Percentiles rank a stretch among this genome's conserved stretches.
Evolutionary conservation across 768 basidiomycete genomes (phyloP).

Genomic region (Pholiota microspora): DNA sequence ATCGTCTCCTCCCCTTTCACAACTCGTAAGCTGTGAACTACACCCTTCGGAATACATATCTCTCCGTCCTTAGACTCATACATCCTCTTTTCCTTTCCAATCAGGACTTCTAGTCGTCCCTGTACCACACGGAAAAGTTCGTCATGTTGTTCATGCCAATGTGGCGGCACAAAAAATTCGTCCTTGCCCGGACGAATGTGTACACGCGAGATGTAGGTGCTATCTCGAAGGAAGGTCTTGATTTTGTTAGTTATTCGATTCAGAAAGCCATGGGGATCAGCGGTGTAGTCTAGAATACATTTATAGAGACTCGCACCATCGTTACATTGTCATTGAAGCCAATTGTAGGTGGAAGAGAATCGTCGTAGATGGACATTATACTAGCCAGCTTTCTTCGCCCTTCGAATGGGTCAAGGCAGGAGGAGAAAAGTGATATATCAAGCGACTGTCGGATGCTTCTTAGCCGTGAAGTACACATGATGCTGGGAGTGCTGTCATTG

Average conservation of each 20-base stretch:
- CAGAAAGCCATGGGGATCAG: too few species aligned
- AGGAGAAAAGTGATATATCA: too few species aligned
- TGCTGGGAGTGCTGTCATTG: too few species aligned
- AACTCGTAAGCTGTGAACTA: conserved; percentile 24
- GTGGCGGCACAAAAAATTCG: conserved; percentile 26
- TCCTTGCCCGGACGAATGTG: conserved; percentile 24
- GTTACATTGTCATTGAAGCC: background rate
- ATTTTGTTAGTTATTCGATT: too few species aligned
- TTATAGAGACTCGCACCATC: background rate
- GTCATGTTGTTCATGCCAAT: conserved; percentile 35
- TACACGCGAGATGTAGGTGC: conserved; percentile 24
- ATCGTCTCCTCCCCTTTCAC: conserved; percentile 26
- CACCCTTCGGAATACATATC: conserved; percentile 26
- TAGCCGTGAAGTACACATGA: too few species aligned
- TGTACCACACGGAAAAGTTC: conserved; percentile 29
- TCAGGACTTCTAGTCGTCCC: conserved; percentile 27
- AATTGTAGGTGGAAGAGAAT: background rate
- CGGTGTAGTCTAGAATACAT: too few species aligned
- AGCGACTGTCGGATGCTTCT: too few species aligned
- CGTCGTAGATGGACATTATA: background rate
- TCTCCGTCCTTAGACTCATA: conserved; percentile 31
- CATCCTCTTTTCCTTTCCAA: conserved; percentile 19
- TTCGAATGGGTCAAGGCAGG: too few species aligned
- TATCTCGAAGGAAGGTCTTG: conserved; percentile 32
- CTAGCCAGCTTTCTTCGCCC: too few species aligned